Conservation (phyloP, 352 stramenopile species). For the Pythium periplocum region DNA sequence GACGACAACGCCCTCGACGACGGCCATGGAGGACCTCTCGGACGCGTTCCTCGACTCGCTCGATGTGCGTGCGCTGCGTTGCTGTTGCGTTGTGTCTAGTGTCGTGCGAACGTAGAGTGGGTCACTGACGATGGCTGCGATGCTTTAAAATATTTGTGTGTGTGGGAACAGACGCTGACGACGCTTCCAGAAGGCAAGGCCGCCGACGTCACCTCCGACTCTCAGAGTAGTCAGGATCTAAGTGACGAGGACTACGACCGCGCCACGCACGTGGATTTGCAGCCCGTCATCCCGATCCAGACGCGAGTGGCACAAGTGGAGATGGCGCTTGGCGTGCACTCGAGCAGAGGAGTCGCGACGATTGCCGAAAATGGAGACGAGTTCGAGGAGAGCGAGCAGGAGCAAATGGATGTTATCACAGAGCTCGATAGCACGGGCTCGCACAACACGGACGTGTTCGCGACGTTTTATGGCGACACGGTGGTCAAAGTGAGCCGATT, state of each 20-base stretch:
- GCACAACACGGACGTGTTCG: constrained; percentile 22
- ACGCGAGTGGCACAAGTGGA: no score
- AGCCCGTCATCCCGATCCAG: no score
- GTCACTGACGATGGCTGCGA: neutral
- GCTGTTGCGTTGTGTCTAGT: no score
- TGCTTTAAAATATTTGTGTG: constrained; percentile 1
- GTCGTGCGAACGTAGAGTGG: no score
- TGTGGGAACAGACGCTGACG: constrained; percentile 11
- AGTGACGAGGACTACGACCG: no score
- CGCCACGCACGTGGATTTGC: no score
- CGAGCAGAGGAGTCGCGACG: no score
- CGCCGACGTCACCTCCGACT: no score
- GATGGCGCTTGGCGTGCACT: no score
- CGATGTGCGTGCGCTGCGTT: constrained; percentile 34
- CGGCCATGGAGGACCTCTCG: constrained; percentile 46
- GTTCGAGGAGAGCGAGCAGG: constrained; percentile 1
- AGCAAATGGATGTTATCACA: constrained; percentile 19
- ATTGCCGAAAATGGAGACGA: neutral
- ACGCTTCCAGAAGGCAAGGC: neutral
- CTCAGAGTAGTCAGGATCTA: no score
- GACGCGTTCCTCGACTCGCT: constrained; percentile 68
- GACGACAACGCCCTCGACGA: constrained; percentile 1
- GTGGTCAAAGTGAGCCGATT: constrained; percentile 23
- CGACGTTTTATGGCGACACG: constrained; percentile 18
- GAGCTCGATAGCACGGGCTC: constrained; percentile 19